phyloP scores from a whole-genome alignment of 805 yeast species.

The Candida pseudoglaebosa region DNA sequence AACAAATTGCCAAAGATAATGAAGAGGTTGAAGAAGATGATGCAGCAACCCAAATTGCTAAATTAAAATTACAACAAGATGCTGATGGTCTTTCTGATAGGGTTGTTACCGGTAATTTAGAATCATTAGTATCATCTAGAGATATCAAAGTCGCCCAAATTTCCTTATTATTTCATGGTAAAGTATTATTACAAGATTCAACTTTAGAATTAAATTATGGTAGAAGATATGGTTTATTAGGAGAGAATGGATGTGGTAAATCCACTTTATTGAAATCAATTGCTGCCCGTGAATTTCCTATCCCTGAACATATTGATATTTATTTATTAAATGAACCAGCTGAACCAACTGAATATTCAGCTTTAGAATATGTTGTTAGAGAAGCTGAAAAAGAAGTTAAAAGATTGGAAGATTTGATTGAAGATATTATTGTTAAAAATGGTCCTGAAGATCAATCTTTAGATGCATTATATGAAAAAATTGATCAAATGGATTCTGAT shows the following conservation, averaged over 20 bases:
- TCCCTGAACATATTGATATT: slow-evolving; percentile 87
- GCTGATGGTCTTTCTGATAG: slow-evolving; percentile 93
- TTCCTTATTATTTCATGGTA: slow-evolving; percentile 94
- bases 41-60: slow-evolving; percentile 71
- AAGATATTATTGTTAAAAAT: slow-evolving; percentile 79
- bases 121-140: slow-evolving; percentile 82
- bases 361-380: slow-evolving; percentile 92
- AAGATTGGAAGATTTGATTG: slow-evolving; percentile 86
- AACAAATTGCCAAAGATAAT: slow-evolving; percentile 51
- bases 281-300: slow-evolving; percentile 94
- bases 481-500: slow-evolving; percentile 92
- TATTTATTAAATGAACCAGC: slow-evolving; percentile 97
- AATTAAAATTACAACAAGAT: slow-evolving; percentile 90
- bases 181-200: slow-evolving; percentile 91
- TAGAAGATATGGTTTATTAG: slow-evolving; percentile 94
- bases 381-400: slow-evolving; percentile 94
- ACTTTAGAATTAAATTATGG: slow-evolving; percentile 91
- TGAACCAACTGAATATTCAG: slow-evolving; percentile 85
- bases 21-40: slow-evolving; percentile 52
- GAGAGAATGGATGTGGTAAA: slow-evolving; percentile 99
- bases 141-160: slow-evolving; percentile 90
- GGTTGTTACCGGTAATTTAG: slow-evolving; percentile 96
- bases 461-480: slow-evolving; percentile 90
- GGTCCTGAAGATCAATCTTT: slow-evolving; percentile 90
- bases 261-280: slow-evolving; percentile 89